phyloP scores from a whole-genome alignment of 2,329 filamentous ascomycete genomes.

The Penicillium sp. region DNA sequence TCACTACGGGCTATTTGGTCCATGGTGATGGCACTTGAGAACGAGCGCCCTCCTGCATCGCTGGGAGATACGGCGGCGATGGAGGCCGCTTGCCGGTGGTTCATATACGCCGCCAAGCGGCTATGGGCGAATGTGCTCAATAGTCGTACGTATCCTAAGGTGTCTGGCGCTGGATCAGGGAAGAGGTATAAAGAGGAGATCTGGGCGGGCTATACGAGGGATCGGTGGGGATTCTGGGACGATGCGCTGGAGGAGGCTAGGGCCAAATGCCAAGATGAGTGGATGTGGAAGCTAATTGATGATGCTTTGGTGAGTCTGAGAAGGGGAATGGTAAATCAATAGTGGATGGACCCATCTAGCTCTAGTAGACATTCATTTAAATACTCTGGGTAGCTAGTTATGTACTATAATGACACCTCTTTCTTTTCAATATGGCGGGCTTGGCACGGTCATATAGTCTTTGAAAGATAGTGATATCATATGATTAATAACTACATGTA shows the following conservation, averaged over 20 bases:
- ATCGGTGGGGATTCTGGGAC: slow-evolving; percentile 7
- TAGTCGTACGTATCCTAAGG: slow-evolving; percentile 3
- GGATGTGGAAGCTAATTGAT: slow-evolving; percentile 7
- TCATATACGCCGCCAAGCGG: slow-evolving; percentile 13
- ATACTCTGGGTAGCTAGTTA: neutral
- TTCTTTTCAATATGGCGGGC: neutral
- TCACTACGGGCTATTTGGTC: slow-evolving; percentile 12
- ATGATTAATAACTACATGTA: too few species aligned
- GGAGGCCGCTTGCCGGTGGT: slow-evolving; percentile 15
- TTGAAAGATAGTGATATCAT: too few species aligned
- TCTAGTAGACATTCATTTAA: neutral
- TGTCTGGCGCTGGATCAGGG: slow-evolving; percentile 1
- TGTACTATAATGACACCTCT: neutral
- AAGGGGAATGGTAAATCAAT: neutral
- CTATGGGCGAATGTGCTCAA: slow-evolving; percentile 14
- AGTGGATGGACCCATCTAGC: neutral
- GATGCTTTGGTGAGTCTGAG: slow-evolving; percentile 7
- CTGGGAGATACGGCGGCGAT: slow-evolving; percentile 11
- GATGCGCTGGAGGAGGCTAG: slow-evolving; percentile 2
- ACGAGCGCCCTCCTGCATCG: slow-evolving; percentile 8
- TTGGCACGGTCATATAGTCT: too few species aligned
- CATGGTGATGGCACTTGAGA: slow-evolving; percentile 11
- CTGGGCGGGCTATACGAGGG: slow-evolving; percentile 3
- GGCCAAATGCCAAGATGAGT: neutral
- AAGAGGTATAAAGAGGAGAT: slow-evolving; percentile 4